Evolutionary conservation across 169 alveolate species (phyloP), one percentile per base, ranked within the genome.

Genomic region (Eimeria sp.): DNA sequence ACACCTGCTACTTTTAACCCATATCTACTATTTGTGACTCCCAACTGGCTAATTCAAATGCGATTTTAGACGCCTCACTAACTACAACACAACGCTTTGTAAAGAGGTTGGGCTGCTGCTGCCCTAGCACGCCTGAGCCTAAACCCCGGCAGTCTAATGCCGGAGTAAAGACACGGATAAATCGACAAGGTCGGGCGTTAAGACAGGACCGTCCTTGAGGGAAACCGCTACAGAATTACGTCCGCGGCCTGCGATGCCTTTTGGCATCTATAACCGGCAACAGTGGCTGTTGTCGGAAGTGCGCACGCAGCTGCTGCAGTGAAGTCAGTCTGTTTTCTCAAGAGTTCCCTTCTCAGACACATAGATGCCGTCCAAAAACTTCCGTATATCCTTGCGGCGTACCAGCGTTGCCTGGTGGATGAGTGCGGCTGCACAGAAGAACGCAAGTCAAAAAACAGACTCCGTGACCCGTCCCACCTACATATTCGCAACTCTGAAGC

Each of bases 361-460:
- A 98, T 99, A 99, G 96, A 99, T 99, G 93, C 99, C 99, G 97
- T 99, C 99, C 97, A 99, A 98, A 99, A 99, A 99, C 98, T 99
- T 99, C 96, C 99, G 99, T 88, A 99, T 99, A 98, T 99, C 99
- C 99, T 99, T 99, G 97, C 99, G 98, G 96, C 99, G 99, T 89
- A 99, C 99, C 52, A 98, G 98, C 95, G 99, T 98, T 58, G 99
- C 98, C 98, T 99, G 99, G 98, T 99, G 99, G 96, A 99, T 99
- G 90, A 99, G 98, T 11, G 97, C 97, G 74, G 97, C 97, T 96
- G 95, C 64, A 68, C 6, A 71, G 27, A 33, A 43, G 27, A 25
- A 25, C 80, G 16, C 80, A 62, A 76, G 6, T 98, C 54, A 71
- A 6, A 33, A 71, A 33, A 66, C n/a, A 98, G 97, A 98, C 98